phyloP scores from a whole-genome alignment of 2,329 filamentous ascomycete genomes.

The Huntiella moniliformis region DNA sequence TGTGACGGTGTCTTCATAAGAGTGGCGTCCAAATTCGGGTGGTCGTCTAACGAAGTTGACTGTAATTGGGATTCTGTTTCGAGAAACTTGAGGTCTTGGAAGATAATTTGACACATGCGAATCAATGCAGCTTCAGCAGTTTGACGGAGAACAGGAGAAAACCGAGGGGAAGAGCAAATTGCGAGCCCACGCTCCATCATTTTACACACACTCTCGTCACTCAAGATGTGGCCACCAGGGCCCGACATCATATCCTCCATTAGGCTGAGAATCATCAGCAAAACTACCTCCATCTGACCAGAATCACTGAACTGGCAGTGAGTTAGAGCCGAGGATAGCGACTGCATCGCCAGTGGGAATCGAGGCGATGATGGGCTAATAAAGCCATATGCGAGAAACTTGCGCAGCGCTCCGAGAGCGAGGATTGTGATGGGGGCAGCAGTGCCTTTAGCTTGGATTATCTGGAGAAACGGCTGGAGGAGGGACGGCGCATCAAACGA shows the following conservation, averaged over 20 bases:
- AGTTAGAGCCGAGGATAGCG: constrained; percentile 82
- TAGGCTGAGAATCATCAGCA: constrained; percentile 81
- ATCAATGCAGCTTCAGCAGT: constrained; percentile 96
- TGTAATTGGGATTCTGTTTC: constrained; percentile 57
- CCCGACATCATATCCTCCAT: constrained; percentile 98
- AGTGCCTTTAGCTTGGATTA: constrained; percentile 89
- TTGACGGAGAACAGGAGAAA: constrained; percentile 75
- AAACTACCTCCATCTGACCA: constrained; percentile 83
- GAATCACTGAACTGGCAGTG: constrained; percentile 96
- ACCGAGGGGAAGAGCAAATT: constrained; percentile 85
- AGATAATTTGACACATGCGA: constrained; percentile 97
- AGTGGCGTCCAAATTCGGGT: constrained; percentile 52
- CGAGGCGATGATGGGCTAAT: constrained; percentile 70
- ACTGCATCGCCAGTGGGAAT: constrained; percentile 81
- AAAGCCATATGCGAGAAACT: constrained; percentile 91
- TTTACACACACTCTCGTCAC: constrained; percentile 93
- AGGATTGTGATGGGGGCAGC: constrained; percentile 92
- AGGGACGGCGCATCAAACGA: constrained; percentile 77
- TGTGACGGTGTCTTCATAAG: constrained; percentile 46
- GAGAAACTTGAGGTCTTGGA: constrained; percentile 75
- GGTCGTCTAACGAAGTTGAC: constrained; percentile 44
- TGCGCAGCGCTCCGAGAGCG: constrained; percentile 80
- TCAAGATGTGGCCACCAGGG: constrained; percentile 78
- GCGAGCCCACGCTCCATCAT: constrained; percentile 98
- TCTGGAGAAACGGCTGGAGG: constrained; percentile 84